A percentile compares a stretch with the other conserved stretches of the same genome.
These are phyloP conservation scores for Auriscalpium vulgare DNA, from an alignment of 768 basidiomycete genomes.

Conservation along the genomic window DNA sequence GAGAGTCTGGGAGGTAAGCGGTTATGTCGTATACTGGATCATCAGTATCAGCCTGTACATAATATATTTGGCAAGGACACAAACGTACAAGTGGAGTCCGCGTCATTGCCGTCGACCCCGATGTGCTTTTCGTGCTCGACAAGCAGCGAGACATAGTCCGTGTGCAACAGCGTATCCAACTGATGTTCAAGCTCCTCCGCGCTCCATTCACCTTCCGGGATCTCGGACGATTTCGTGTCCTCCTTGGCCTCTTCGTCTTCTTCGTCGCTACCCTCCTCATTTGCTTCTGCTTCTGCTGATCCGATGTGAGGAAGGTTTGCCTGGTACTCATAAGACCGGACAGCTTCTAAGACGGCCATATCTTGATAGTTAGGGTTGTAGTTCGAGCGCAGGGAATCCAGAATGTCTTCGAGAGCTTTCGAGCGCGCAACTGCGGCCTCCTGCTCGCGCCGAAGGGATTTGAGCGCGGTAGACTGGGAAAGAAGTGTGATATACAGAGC, in stretches of 20 bases:
- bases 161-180: slow-evolving; percentile 46
- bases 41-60: not conserved
- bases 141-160: slow-evolving; percentile 69
- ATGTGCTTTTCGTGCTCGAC: slow-evolving; percentile 71
- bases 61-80: not conserved
- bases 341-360: slow-evolving; percentile 96
- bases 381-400: slow-evolving; percentile 68
- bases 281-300: slow-evolving; percentile 51
- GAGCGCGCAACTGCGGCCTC: slow-evolving; percentile 69
- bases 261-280: slow-evolving; percentile 33
- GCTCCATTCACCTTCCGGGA: slow-evolving; percentile 56
- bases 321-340: slow-evolving; percentile 83
- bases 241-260: slow-evolving; percentile 24
- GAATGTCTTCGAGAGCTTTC: slow-evolving; percentile 71
- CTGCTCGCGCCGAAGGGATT: slow-evolving; percentile 67
- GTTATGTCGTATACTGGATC: slow-evolving; percentile 69
- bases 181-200: slow-evolving; percentile 49
- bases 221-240: slow-evolving; percentile 24
- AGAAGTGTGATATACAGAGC: slow-evolving; percentile 75
- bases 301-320: slow-evolving; percentile 66
- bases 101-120: slow-evolving; percentile 27
- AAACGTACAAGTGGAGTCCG: slow-evolving; percentile 43
- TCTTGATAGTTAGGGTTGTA: slow-evolving; percentile 99
- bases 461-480: slow-evolving; percentile 66
- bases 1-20: slow-evolving; percentile 78